Evolutionary conservation across 257 asterid species (phyloP).

Genomic region (Fraxinus pennsylvanica): DNA sequence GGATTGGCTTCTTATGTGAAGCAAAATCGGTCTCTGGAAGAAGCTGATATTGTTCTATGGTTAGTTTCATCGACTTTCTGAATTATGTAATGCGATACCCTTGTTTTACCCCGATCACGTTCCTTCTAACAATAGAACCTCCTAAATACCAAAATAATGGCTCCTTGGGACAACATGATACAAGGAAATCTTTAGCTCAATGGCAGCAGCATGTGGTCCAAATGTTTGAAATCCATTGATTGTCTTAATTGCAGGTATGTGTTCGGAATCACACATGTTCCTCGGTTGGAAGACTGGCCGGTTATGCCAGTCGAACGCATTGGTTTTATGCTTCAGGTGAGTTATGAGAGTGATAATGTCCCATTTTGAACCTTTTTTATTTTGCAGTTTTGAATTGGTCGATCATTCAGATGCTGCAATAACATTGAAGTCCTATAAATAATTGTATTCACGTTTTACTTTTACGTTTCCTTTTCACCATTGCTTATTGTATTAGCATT

Average conservation of each 20-base stretch:
- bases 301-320: conserved; percentile 94
- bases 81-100: neutral
- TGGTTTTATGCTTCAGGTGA: conserved; percentile 91
- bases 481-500: neutral
- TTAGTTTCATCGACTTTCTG: conserved; percentile 33
- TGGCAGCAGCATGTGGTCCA: neutral
- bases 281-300: conserved; percentile 97
- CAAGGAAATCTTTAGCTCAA: neutral
- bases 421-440: neutral
- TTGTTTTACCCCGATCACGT: neutral
- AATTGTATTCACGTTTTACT: neutral
- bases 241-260: conserved; percentile 61
- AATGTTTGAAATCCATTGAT: conserved; percentile 9
- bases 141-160: neutral
- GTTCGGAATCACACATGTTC: conserved; percentile 93
- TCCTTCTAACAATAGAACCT: neutral
- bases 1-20: conserved; percentile 94
- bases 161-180: neutral
- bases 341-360: neutral
- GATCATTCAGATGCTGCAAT: neutral
- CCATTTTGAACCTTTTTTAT: neutral
- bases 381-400: neutral
- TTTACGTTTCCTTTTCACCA: neutral
- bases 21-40: conserved; percentile 81
- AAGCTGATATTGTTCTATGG: conserved; percentile 90